phyloP scores from a whole-genome alignment of 805 yeast species.

The Tetrapisispora pingtungensis region DNA sequence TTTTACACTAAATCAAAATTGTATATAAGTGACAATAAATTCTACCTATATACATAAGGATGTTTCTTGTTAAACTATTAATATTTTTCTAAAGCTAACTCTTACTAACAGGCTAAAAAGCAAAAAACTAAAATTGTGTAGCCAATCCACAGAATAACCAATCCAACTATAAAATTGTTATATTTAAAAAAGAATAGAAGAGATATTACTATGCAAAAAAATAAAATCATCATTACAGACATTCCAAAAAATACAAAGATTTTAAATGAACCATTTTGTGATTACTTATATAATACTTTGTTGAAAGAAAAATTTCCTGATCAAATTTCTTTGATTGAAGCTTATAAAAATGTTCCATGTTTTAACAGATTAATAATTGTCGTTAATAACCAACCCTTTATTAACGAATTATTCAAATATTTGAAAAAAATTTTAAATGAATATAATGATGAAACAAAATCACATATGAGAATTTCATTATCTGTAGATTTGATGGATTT shows the following conservation, averaged over 20 bases:
- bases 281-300: constrained; percentile 13
- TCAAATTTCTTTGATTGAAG: constrained; percentile 13
- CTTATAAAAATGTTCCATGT: constrained; percentile 33
- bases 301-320: constrained; percentile 18
- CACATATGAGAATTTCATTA: not conserved
- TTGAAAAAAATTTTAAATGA: constrained; percentile 7
- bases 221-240: constrained; percentile 27
- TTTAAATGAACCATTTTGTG: constrained; percentile 9
- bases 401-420: constrained; percentile 15
- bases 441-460: not conserved
- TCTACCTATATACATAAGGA: too few species aligned
- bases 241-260: constrained; percentile 12
- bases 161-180: too few species aligned
- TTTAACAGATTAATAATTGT: constrained; percentile 35
- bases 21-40: too few species aligned
- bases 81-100: too few species aligned
- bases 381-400: constrained; percentile 18
- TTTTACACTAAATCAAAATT: too few species aligned
- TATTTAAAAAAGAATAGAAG: too few species aligned
- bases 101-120: too few species aligned
- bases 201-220: constrained; percentile 5
- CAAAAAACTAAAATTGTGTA: too few species aligned
- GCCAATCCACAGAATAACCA: too few species aligned
- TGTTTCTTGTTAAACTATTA: too few species aligned
- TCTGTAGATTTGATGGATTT: not conserved